Base-by-base conservation (phyloP, 257 asterid species). In the Gardenia jasminoides region DNA sequence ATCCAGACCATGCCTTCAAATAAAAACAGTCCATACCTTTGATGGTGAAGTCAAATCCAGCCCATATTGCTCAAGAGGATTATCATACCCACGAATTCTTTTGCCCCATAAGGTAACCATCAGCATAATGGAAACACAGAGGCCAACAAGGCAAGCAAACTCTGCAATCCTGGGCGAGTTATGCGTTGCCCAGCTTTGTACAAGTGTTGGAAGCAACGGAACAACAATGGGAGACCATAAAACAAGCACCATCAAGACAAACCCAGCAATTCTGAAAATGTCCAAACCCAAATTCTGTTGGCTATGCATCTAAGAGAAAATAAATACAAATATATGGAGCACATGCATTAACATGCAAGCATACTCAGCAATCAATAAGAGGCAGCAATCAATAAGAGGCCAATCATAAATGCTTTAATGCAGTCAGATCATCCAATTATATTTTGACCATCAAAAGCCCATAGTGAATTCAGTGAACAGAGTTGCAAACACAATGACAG, bases 81-180 rank as follows among this genome's bases (percentile, higher is more conserved):
- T 91, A 68, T 90, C 96, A 80, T 90, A 91, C 80, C 91, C 90
- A 79, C 96, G 97, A 70, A 96, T 82, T 85, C 96, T 88, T 88
- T 88, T 92, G 46, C 99, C 99, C 99, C 99, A 96, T 71, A 90
- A 61, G 31, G 86, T 84, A 77, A 93, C 85, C 92, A 96, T 90
- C 68, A 91, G 76, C 87, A 91, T 59, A 78, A 87, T 78, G 74
- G 97, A 87, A 82, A 83, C 76, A 79, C 92, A 96, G 64, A 96
- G 96, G 80, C 98, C 97, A 88, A 87, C 80, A 74, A 93, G 80
- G 87, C 99, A 90, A 83, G 91, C 88, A 83, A 90, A 81, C 86
- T 96, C 97, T 52, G 87, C 92, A 80, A 90, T 75, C 85, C 80
- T 86, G 46, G 90, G 89, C 76, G 96, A 89, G 44, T 69, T 85